Conservation (phyloP, 2,329 filamentous ascomycete species). For the Orbilia oligospora region DNA sequence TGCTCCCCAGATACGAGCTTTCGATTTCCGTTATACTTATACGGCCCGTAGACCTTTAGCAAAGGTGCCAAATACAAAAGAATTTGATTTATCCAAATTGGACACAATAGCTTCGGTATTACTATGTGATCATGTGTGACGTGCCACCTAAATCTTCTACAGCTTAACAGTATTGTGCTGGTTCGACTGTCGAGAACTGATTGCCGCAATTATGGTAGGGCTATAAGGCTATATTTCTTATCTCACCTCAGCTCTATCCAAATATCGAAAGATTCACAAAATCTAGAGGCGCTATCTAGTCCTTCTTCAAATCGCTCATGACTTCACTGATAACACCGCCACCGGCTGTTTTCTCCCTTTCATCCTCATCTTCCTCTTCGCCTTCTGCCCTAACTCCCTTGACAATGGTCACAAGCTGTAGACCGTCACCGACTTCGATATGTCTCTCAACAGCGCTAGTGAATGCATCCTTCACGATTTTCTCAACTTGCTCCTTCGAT, state of each 20-base stretch:
- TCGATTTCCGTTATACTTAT: slow-evolving; percentile 6
- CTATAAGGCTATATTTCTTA: slow-evolving; percentile 3
- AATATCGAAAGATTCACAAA: background rate
- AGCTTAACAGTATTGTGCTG: background rate
- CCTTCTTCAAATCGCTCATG: slow-evolving; percentile 57
- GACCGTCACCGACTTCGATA: slow-evolving; percentile 96
- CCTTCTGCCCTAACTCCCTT: slow-evolving; percentile 26
- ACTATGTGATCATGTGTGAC: background rate
- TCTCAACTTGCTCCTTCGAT: slow-evolving; percentile 80
- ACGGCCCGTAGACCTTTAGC: slow-evolving; percentile 16
- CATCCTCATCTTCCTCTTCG: slow-evolving; percentile 49
- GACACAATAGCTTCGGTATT: background rate
- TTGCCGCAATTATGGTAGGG: background rate
- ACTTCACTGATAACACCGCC: slow-evolving; percentile 47
- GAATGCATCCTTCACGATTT: slow-evolving; percentile 95
- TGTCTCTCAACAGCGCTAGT: slow-evolving; percentile 98
- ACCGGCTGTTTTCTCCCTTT: slow-evolving; percentile 46
- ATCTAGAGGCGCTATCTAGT: slow-evolving; percentile 21
- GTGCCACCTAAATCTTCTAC: background rate
- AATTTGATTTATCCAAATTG: slow-evolving; percentile 7
- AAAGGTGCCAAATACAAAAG: slow-evolving; percentile 29
- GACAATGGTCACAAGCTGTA: slow-evolving; percentile 96
- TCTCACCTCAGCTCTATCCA: background rate
- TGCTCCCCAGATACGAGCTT: slow-evolving; percentile 19
- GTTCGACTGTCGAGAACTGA: background rate